Conservation (phyloP, 1,284 basidiomycete genomes). For the Golubevia sp. region DNA sequence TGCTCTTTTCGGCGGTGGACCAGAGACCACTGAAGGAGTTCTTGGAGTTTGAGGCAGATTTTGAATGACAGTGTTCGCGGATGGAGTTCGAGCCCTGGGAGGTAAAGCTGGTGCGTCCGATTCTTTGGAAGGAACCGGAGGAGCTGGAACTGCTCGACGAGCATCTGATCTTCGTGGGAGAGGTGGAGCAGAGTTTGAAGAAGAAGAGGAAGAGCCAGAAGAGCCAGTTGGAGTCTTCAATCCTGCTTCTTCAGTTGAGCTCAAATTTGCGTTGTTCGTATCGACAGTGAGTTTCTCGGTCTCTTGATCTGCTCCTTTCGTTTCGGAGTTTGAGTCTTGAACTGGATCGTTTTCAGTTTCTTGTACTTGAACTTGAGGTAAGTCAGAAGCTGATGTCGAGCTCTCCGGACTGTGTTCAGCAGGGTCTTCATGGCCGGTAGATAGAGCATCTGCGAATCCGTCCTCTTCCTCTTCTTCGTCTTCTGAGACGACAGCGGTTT, state of each 20-base stretch:
- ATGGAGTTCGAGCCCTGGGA: constrained; percentile 4
- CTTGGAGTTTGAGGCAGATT: constrained; percentile 16
- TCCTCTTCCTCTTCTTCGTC: constrained; percentile 8
- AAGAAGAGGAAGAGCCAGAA: too few species aligned
- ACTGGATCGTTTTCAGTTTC: constrained; percentile 4
- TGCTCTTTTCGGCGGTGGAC: constrained; percentile 18
- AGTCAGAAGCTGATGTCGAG: constrained; percentile 3
- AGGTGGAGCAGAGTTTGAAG: neutral
- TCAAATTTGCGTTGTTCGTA: constrained; percentile 16
- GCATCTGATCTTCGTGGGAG: neutral
- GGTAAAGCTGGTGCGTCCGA: constrained; percentile 2
- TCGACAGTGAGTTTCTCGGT: constrained; percentile 27
- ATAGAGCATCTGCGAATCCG: constrained; percentile 16
- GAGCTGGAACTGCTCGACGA: neutral
- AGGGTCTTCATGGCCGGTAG: neutral
- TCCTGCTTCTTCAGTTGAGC: constrained; percentile 1
- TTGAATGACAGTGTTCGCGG: neutral
- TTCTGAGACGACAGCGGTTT: constrained; percentile 1
- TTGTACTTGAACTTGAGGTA: neutral
- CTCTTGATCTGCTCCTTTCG: constrained; percentile 13
- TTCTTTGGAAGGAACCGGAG: neutral
- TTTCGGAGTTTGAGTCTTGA: neutral
- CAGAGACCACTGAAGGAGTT: constrained; percentile 9
- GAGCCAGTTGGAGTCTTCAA: neutral
- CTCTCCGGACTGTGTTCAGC: constrained; percentile 20